Evolutionary conservation across 1,284 basidiomycete genomes (phyloP).

Genomic region (Ganoderma resinaceum): DNA sequence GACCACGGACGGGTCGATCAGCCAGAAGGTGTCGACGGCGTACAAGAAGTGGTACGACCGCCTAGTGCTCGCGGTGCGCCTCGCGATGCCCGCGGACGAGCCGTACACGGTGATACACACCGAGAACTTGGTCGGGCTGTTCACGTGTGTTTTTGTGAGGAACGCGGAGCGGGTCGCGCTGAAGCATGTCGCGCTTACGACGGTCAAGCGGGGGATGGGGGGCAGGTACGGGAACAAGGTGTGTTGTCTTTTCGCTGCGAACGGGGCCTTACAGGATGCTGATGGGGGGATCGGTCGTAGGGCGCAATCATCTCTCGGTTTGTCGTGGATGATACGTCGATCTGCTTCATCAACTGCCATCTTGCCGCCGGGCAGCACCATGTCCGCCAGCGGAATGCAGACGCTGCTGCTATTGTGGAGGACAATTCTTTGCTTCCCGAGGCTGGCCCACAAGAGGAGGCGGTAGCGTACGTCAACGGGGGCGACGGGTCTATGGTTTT

Average conservation of each 20-base stretch:
- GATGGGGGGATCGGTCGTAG: conserved; percentile 44
- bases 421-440: conserved; percentile 76
- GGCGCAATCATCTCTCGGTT: conserved; percentile 93
- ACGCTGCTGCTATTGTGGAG: conserved; percentile 87
- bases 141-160: conserved; percentile 89
- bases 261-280: neutral
- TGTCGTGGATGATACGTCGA: conserved; percentile 88
- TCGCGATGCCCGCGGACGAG: conserved; percentile 70
- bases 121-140: conserved; percentile 91
- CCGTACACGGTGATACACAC: conserved; percentile 85
- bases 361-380: conserved; percentile 93
- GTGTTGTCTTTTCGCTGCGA: conserved; percentile 24
- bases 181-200: conserved; percentile 77
- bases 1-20: conserved; percentile 66
- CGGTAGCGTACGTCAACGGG: conserved; percentile 81
- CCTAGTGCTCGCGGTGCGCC: conserved; percentile 74
- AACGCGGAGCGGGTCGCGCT: conserved; percentile 63
- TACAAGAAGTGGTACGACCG: conserved; percentile 91
- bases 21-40: conserved; percentile 82
- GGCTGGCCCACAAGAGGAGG: conserved; percentile 43
- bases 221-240: conserved; percentile 97
- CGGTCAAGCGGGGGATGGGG: conserved; percentile 91
- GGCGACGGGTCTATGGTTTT: conserved; percentile 95
- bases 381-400: conserved; percentile 84
- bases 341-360: conserved; percentile 97